These are phyloP conservation scores for Tarenaya hassleriana DNA, from an alignment of 345 rosid species.

Conservation along the genomic window DNA sequence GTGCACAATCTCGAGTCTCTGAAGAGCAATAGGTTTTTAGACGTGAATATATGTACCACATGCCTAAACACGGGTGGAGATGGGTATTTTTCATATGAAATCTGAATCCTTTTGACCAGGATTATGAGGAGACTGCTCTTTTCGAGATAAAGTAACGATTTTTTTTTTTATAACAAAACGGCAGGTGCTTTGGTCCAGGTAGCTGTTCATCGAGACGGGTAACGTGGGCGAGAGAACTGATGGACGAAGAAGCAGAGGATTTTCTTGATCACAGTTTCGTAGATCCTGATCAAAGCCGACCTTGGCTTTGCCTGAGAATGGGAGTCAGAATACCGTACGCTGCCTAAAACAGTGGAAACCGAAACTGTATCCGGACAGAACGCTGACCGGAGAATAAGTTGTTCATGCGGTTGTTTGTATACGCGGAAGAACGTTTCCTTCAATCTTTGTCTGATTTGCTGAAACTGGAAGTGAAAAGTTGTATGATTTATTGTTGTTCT, in stretches of 20 bases:
- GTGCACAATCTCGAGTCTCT: conserved; percentile 29
- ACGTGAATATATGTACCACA: no score
- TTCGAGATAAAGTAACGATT: background rate
- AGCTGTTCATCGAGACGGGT: conserved; percentile 66
- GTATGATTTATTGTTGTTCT: no score
- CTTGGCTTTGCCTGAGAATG: conserved; percentile 84
- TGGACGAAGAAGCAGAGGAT: conserved; percentile 81
- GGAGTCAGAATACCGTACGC: conserved; percentile 64
- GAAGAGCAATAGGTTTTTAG: background rate
- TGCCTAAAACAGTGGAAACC: conserved; percentile 31
- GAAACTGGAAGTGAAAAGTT: no score
- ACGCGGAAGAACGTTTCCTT: no score
- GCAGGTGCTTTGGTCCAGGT: conserved; percentile 88
- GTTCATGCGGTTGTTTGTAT: no score
- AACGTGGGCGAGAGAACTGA: conserved; percentile 78
- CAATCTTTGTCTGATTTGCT: no score
- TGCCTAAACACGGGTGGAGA: no score
- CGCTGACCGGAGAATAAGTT: no score
- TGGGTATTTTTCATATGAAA: no score
- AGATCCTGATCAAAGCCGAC: conserved; percentile 63
- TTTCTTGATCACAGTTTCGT: conserved; percentile 71
- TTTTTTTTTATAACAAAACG: background rate
- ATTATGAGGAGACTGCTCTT: no score
- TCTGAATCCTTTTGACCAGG: no score
- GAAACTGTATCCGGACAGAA: no score